These are phyloP conservation scores for Candida andamanensis DNA, from an alignment of 805 yeast species.

Conservation along the genomic window DNA sequence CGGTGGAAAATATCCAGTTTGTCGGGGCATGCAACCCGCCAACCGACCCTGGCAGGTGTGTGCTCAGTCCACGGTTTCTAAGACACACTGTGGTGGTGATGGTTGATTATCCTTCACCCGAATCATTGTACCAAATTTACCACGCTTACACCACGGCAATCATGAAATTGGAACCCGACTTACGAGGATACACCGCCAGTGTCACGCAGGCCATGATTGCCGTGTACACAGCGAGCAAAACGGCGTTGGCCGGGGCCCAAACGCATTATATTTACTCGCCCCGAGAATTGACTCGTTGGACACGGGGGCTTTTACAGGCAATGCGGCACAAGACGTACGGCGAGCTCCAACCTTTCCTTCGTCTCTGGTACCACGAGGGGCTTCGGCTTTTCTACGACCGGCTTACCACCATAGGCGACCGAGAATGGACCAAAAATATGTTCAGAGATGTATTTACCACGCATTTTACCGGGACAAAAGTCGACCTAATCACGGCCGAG, in stretches of 20 bases:
- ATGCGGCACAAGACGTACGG: slow-evolving; percentile 31
- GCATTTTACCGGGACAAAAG: slow-evolving; percentile 45
- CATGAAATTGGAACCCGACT: slow-evolving; percentile 55
- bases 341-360: slow-evolving; percentile 41
- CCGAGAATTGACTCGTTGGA: slow-evolving; percentile 86
- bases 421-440: slow-evolving; percentile 43
- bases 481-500: slow-evolving; percentile 25
- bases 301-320: slow-evolving; percentile 63
- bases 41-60: slow-evolving; percentile 67
- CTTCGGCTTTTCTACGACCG: slow-evolving; percentile 74
- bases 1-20: slow-evolving; percentile 59
- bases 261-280: slow-evolving; percentile 80
- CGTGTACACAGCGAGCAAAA: slow-evolving; percentile 46
- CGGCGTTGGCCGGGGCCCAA: slow-evolving; percentile 34
- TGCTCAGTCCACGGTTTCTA: slow-evolving; percentile 54
- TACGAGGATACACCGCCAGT: slow-evolving; percentile 47
- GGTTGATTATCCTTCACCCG: slow-evolving; percentile 72
- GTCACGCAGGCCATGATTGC: slow-evolving; percentile 64
- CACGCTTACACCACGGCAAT: slow-evolving; percentile 50
- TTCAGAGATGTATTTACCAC: slow-evolving; percentile 22
- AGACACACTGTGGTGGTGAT: slow-evolving; percentile 61
- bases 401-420: slow-evolving; percentile 44
- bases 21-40: slow-evolving; percentile 98
- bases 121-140: slow-evolving; percentile 66
- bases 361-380: slow-evolving; percentile 81